Conservation (phyloP, 371 early-diverging fungal genomes). For the Mortierella sp. region DNA sequence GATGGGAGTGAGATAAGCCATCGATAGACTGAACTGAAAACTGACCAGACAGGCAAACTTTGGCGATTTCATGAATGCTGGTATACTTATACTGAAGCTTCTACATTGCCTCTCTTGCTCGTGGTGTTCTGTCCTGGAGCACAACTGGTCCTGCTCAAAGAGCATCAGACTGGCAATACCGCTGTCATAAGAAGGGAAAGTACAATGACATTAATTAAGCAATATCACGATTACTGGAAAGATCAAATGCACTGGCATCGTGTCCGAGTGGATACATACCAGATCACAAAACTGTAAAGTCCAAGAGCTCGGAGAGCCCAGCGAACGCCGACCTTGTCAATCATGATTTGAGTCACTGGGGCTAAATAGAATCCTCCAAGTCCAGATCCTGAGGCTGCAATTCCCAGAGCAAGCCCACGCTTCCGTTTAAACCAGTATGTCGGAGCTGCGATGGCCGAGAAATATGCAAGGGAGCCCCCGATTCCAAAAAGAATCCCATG, state of each 20-base stretch:
- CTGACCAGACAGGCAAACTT: slow-evolving; percentile 13
- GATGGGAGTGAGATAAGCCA: slow-evolving; percentile 33
- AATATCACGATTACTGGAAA: too few species aligned
- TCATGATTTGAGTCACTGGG: slow-evolving; percentile 20
- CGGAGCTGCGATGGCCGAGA: slow-evolving; percentile 58
- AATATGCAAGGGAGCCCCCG: slow-evolving; percentile 67
- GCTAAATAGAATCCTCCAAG: slow-evolving; percentile 64
- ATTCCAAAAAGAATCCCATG: slow-evolving; percentile 75
- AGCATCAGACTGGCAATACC: slow-evolving; percentile 19
- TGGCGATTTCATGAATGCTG: slow-evolving; percentile 9
- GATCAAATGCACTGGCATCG: not conserved
- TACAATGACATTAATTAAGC: not conserved
- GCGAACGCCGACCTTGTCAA: slow-evolving; percentile 24
- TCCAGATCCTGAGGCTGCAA: slow-evolving; percentile 69
- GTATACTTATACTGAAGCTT: not conserved
- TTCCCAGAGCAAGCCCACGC: slow-evolving; percentile 71
- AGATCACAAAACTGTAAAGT: slow-evolving; percentile 23
- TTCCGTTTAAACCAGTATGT: slow-evolving; percentile 64
- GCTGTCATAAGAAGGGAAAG: not conserved
- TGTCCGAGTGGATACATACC: slow-evolving; percentile 13
- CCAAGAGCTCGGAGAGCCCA: slow-evolving; percentile 35
- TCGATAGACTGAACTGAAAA: slow-evolving; percentile 23
- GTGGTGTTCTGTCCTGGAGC: not conserved
- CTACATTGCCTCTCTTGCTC: not conserved
- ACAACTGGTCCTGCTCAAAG: slow-evolving; percentile 2